A percentile compares a stretch with the other conserved stretches of the same genome.
phyloP scores from a whole-genome alignment of 768 basidiomycete genomes.

The Trametes sanguinea region DNA sequence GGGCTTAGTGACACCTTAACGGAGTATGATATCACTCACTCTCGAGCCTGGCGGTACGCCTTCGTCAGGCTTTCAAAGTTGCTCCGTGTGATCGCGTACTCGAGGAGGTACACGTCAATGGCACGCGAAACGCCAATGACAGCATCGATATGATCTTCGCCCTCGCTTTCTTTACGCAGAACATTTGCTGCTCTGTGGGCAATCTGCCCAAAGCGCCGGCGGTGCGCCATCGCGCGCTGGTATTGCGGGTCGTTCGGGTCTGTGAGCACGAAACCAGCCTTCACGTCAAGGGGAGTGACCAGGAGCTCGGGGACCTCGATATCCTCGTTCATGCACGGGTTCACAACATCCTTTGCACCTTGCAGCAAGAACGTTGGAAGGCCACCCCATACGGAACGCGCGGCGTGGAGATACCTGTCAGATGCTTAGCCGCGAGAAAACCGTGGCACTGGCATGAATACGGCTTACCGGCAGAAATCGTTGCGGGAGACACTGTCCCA shows the following conservation, averaged over 20 bases:
- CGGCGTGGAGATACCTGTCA: conserved; percentile 64
- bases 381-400: conserved; percentile 77
- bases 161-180: conserved; percentile 59
- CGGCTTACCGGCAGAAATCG: conserved; percentile 77
- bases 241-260: conserved; percentile 77
- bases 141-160: conserved; percentile 87
- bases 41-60: conserved; percentile 60
- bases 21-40: conserved; percentile 44
- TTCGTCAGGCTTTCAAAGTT: conserved; percentile 68
- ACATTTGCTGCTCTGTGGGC: conserved; percentile 67
- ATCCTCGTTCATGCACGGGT: conserved; percentile 60
- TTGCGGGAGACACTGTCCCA: conserved; percentile 74
- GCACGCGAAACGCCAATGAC: conserved; percentile 71
- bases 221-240: conserved; percentile 57
- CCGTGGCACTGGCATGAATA: not conserved
- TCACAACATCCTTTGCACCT: conserved; percentile 54
- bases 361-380: conserved; percentile 70
- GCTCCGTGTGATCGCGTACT: conserved; percentile 62
- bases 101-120: conserved; percentile 74
- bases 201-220: conserved; percentile 65
- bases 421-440: not conserved
- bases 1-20: not conserved
- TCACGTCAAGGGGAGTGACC: conserved; percentile 63
- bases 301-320: conserved; percentile 71
- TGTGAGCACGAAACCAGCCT: conserved; percentile 73